Conservation (phyloP, 2,329 filamentous ascomycete species). For the Magnaporthiopsis rhizophila region DNA sequence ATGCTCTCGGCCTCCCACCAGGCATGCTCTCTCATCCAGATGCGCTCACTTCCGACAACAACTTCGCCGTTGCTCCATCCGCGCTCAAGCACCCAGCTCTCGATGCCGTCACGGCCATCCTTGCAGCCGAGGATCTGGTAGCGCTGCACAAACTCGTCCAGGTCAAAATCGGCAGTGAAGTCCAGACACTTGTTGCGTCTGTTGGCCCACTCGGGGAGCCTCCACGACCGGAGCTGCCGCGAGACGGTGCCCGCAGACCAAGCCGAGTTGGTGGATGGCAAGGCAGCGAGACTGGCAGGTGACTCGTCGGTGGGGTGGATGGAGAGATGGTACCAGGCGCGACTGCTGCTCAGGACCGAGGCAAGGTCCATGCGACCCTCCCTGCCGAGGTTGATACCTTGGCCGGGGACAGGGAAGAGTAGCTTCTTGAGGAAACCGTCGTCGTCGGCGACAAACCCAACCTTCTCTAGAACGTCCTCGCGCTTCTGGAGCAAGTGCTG, state of each 20-base stretch:
- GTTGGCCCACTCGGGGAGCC: conserved; percentile 94
- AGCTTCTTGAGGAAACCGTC: conserved; percentile 77
- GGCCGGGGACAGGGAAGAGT: conserved; percentile 67
- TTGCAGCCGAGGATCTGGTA: conserved; percentile 79
- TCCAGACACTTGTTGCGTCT: conserved; percentile 84
- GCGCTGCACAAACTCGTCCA: conserved; percentile 81
- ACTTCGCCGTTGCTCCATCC: conserved; percentile 99
- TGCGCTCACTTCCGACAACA: conserved; percentile 77
- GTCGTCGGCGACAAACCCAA: conserved; percentile 71
- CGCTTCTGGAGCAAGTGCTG: conserved; percentile 75
- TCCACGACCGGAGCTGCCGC: conserved; percentile 85
- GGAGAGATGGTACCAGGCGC: conserved; percentile 90
- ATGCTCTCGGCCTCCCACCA: conserved; percentile 99
- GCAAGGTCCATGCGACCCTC: conserved; percentile 72
- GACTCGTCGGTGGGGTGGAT: conserved; percentile 86
- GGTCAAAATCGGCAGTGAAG: conserved; percentile 93
- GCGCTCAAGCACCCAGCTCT: conserved; percentile 87
- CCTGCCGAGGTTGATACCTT: conserved; percentile 75
- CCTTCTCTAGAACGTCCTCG: conserved; percentile 77
- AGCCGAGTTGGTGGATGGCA: conserved; percentile 65
- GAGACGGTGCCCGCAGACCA: conserved; percentile 95
- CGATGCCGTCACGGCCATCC: conserved; percentile 85
- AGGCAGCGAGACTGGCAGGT: conserved; percentile 64
- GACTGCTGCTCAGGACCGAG: conserved; percentile 68
- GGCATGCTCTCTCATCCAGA: conserved; percentile 89